Percentiles rank a stretch among this genome's conserved stretches.
Conservation (phyloP, 176 grass and related monocot genomes). For the Zea luxurians region DNA sequence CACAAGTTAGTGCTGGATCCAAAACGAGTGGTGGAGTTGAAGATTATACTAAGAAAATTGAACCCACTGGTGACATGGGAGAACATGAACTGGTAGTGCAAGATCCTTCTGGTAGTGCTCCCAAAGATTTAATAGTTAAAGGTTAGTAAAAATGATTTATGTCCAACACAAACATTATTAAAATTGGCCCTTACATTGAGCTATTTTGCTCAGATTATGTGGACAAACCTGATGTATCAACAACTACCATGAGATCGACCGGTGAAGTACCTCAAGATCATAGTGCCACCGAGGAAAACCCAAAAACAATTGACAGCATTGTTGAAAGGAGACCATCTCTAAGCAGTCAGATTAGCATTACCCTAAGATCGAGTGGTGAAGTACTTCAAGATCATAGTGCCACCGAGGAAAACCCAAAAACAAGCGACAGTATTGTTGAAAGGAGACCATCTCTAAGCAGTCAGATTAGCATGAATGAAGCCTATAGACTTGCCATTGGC, state of each 20-base stretch:
- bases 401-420: conserved; percentile 37
- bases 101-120: conserved; percentile 35
- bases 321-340: conserved; percentile 50
- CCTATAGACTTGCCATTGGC: conserved; percentile 67
- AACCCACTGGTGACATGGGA: conserved; percentile 22
- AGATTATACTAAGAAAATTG: conserved; percentile 27
- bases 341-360: conserved; percentile 63
- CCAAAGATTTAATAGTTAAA: conserved; percentile 19
- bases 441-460: conserved; percentile 54
- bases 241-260: conserved; percentile 29
- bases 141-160: conserved; percentile 30
- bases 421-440: conserved; percentile 39
- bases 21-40: conserved; percentile 34
- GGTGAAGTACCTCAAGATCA: conserved; percentile 36
- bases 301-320: conserved; percentile 34
- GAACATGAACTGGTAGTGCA: conserved; percentile 23
- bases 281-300: conserved; percentile 34
- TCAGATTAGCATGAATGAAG: conserved; percentile 73
- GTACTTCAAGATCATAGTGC: conserved; percentile 29
- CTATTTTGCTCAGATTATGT: conserved; percentile 28
- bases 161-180: conserved; percentile 18
- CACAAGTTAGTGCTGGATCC: conserved; percentile 30
- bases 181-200: conserved; percentile 29
- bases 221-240: conserved; percentile 28
- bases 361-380: conserved; percentile 36